Conservation (phyloP, 495 filamentous ascomycete species). For the Penicillium salamii region DNA sequence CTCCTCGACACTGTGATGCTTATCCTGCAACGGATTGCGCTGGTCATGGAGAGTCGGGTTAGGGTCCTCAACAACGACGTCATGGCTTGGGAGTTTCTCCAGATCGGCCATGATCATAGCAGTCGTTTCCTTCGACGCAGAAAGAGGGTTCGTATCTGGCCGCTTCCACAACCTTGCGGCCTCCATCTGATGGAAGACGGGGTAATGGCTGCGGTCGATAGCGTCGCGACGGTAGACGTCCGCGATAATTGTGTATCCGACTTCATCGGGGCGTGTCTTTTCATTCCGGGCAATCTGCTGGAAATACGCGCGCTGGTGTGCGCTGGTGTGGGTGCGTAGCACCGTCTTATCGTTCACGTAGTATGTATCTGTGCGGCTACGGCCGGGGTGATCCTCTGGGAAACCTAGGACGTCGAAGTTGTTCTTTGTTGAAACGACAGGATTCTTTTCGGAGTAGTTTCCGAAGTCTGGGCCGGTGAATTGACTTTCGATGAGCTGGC, state of each 20-base stretch:
- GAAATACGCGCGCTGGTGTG: conserved; percentile 89
- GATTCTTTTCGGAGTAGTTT: conserved; percentile 72
- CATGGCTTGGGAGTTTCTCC: conserved; percentile 62
- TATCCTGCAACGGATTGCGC: conserved; percentile 77
- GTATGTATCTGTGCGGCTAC: conserved; percentile 87
- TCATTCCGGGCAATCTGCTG: conserved; percentile 46
- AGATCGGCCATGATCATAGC: conserved; percentile 60
- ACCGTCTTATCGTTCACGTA: conserved; percentile 85
- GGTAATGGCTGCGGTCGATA: conserved; percentile 91
- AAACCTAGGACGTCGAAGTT: conserved; percentile 97
- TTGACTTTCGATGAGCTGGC: conserved; percentile 84
- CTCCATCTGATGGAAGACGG: conserved; percentile 98
- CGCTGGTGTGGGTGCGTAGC: conserved; percentile 88
- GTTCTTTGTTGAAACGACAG: conserved; percentile 79
- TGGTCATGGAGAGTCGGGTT: conserved; percentile 77
- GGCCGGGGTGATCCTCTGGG: conserved; percentile 83
- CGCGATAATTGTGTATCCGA: conserved; percentile 87
- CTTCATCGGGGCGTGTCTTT: conserved; percentile 53
- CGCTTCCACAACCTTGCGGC: conserved; percentile 90
- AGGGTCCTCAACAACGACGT: conserved; percentile 75
- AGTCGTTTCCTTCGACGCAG: conserved; percentile 33
- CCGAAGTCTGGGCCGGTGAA: conserved; percentile 73
- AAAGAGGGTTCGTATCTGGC: conserved; percentile 56
- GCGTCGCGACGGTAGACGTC: conserved; percentile 96
- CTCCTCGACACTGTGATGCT: conserved; percentile 69